These are phyloP conservation scores for Aspergillus fijiensis DNA, from an alignment of 2,329 filamentous ascomycete genomes.

Conservation along the genomic window DNA sequence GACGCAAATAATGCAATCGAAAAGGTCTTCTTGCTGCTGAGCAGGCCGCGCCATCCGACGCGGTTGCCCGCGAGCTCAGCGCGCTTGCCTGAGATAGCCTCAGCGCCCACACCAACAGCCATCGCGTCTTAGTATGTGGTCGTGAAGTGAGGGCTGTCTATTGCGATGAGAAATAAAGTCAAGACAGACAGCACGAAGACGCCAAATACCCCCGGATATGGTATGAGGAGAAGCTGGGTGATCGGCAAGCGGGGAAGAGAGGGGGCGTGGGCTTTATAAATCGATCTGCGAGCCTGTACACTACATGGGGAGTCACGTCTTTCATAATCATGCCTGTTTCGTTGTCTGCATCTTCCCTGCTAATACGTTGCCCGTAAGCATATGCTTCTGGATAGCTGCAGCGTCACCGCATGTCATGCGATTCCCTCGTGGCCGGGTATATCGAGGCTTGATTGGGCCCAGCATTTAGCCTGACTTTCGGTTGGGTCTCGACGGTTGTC, in stretches of 20 bases:
- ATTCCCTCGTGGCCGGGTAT: not conserved
- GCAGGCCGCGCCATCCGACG: constrained; percentile 48
- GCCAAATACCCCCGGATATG: not conserved
- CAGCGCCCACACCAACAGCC: constrained; percentile 7
- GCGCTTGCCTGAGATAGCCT: constrained; percentile 34
- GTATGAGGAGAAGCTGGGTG: not conserved
- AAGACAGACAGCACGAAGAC: not conserved
- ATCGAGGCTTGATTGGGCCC: not conserved
- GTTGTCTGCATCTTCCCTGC: not conserved
- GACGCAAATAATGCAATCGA: constrained; percentile 56
- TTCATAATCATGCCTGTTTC: not conserved
- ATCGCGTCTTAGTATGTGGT: constrained; percentile 8
- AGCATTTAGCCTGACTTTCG: not conserved
- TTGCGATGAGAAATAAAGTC: not conserved
- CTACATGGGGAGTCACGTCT: not conserved
- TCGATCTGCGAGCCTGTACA: not conserved
- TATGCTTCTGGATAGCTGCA: not conserved
- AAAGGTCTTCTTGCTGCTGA: constrained; percentile 56
- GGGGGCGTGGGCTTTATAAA: not conserved
- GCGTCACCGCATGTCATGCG: not conserved
- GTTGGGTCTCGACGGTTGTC: not conserved
- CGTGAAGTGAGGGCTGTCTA: too few relatives aligned
- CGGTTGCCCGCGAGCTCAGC: constrained; percentile 34
- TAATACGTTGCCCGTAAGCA: not conserved
- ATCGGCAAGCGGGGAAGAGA: not conserved